Evolutionary conservation across 495 filamentous ascomycete species (phyloP), one percentile per base, ranked within the genome.

Genomic region (Penicillium argentinense): DNA sequence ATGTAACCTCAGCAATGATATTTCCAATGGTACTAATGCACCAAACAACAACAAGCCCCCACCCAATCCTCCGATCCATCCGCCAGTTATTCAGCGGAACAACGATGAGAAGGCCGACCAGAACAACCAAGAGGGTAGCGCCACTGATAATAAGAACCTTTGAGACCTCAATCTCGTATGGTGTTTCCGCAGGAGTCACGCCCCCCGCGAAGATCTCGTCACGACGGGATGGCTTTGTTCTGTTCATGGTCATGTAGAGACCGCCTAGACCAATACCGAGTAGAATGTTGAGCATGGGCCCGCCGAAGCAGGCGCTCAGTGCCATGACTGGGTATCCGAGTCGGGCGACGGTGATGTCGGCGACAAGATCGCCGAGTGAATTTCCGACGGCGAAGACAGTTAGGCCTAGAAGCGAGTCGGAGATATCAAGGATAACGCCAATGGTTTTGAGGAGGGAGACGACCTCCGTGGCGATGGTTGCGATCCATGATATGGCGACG

Each of bases 321-420:
- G 95, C 95, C 95, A 99, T 99, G 30, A 97, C 91, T 0, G 95
- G 95, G 67, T 91, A 96, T 1, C 95, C 93, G 0, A 97, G 77
- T 11, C 88, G 75, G 8, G 95, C 95, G 26, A 99, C 87, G 0
- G 95, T 99, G 45, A 97, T 83, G 53, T 99, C 88, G 5, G 95
- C 91, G 3, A 99, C 91, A 1, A 99, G 74, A 57, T 99, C 95
- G 9, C 95, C 92, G 5, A 97, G 74, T 2, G 89, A 95, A 59
- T 97, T 99, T 9, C 95, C 93, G 11, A 97, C 90, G 1, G 95
- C 95, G 62, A 99, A 99, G 34, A 99, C 82, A 22, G 95, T 99
- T 28, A 99, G 77, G 1, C 95, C 95, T 3, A 99, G 75, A 49
- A 99, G 91, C 6, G 95, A 95, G 72, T 99, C 93, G 19, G 87